Conservation (phyloP, 1,284 basidiomycete species). For the Cerrena zonata region DNA sequence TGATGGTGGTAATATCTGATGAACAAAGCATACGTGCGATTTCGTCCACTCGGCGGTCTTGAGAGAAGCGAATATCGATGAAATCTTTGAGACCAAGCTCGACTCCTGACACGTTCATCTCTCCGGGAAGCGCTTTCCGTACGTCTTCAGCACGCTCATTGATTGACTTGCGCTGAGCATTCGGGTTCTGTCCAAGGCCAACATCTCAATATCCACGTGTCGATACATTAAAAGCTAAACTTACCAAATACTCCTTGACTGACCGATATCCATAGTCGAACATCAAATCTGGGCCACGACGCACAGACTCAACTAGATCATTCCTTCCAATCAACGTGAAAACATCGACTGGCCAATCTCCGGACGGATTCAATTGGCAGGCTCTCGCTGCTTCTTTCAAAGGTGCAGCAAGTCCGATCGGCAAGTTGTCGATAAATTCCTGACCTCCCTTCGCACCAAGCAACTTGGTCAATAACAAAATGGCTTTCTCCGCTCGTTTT, state of each 20-base stretch:
- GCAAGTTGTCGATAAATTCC: constrained; percentile 48
- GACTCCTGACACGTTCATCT: constrained; percentile 57
- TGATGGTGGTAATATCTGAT: constrained; percentile 60
- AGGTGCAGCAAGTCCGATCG: constrained; percentile 73
- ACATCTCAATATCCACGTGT: constrained; percentile 5
- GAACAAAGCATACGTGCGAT: constrained; percentile 84
- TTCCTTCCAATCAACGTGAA: constrained; percentile 76
- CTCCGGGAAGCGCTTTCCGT: constrained; percentile 44
- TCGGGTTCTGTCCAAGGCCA: constrained; percentile 33
- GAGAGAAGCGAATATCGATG: constrained; percentile 77
- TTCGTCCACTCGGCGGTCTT: constrained; percentile 81
- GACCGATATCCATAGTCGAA: constrained; percentile 42
- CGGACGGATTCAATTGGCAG: constrained; percentile 73
- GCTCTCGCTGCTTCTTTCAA: constrained; percentile 77
- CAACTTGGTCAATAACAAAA: constrained; percentile 53
- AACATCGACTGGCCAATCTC: constrained; percentile 64
- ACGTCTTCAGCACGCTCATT: constrained; percentile 46
- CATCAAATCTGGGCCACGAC: constrained; percentile 36
- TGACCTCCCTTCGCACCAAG: constrained; percentile 34
- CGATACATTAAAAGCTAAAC: constrained; percentile 17
- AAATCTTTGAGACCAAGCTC: constrained; percentile 70
- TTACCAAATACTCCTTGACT: constrained; percentile 56
- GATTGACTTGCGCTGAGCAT: constrained; percentile 44
- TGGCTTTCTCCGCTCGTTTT: constrained; percentile 59
- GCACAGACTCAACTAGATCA: constrained; percentile 67